Conservation (phyloP, 257 asterid species). For the Handroanthus guayacan region DNA sequence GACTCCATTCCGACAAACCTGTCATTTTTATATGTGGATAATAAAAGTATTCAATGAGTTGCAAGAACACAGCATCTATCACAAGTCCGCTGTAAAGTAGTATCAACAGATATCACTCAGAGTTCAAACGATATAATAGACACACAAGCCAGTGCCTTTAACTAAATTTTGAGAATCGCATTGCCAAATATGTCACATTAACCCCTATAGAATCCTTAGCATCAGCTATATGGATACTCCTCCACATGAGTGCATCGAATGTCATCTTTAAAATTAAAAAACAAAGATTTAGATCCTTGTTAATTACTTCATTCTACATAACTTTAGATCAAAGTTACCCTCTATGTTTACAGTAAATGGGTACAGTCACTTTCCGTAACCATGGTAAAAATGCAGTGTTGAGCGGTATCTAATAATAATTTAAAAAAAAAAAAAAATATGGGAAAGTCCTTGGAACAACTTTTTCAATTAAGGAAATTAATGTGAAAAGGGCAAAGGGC, state of each 20-base stretch:
- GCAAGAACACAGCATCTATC: conserved; percentile 15
- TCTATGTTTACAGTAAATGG: background rate
- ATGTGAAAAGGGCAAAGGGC: conserved; percentile 10
- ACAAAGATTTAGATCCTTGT: background rate
- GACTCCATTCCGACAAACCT: background rate
- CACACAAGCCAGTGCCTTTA: background rate
- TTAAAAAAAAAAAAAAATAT: background rate
- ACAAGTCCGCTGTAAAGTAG: background rate
- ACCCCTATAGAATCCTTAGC: background rate
- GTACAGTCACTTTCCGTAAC: background rate
- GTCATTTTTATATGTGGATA: conserved; percentile 3
- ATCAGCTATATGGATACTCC: background rate
- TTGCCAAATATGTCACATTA: background rate
- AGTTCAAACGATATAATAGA: background rate
- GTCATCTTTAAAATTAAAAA: background rate
- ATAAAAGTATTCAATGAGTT: conserved; percentile 1
- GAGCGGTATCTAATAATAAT: too few relatives aligned
- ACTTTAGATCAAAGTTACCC: conserved; percentile 11
- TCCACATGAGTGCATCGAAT: conserved; percentile 2
- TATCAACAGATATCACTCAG: background rate
- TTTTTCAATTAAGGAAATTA: conserved; percentile 6
- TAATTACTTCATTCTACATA: background rate
- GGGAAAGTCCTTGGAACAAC: conserved; percentile 15
- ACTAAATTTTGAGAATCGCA: background rate
- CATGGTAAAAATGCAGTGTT: background rate